These are phyloP conservation scores for Globisporangium perplexum DNA, from an alignment of 352 stramenopile species.

Conservation along the genomic window DNA sequence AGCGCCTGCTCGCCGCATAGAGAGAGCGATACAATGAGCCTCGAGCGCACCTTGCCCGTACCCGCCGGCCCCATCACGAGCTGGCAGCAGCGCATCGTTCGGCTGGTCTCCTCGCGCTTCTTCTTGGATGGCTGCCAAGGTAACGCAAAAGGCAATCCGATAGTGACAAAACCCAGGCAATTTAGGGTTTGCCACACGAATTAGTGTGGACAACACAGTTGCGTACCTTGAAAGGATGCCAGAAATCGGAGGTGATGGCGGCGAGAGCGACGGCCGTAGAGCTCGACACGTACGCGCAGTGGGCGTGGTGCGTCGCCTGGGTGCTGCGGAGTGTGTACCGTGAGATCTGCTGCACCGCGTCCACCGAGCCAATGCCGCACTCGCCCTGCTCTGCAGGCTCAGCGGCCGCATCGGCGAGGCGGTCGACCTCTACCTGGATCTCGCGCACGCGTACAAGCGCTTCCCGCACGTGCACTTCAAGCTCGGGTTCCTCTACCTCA, in stretches of 20 bases:
- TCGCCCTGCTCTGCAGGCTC: constrained; percentile 17
- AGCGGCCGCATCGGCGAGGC: constrained; percentile 37
- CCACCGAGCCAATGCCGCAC: neutral
- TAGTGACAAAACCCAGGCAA: neutral
- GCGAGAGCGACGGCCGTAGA: constrained; percentile 12
- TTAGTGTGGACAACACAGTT: neutral
- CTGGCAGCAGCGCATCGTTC: constrained; percentile 82
- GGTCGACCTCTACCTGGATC: constrained; percentile 39
- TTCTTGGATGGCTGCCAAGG: neutral
- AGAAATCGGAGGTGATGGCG: neutral
- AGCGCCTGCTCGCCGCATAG: no score
- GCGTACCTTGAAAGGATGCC: neutral
- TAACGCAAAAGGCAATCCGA: neutral
- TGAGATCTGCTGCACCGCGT: neutral
- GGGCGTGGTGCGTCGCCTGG: constrained; percentile 29
- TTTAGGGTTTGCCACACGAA: no score
- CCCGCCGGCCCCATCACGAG: constrained; percentile 90
- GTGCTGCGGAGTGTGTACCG: neutral
- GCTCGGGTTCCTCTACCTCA: constrained; percentile 38
- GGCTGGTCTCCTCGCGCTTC: neutral
- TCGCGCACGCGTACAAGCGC: constrained; percentile 25
- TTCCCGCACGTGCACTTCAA: constrained; percentile 57
- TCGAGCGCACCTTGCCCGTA: constrained; percentile 75
- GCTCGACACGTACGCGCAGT: constrained; percentile 43
- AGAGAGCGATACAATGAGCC: neutral